Conservation (phyloP, 2,329 filamentous ascomycete genomes). For the Alternaria dauci region DNA sequence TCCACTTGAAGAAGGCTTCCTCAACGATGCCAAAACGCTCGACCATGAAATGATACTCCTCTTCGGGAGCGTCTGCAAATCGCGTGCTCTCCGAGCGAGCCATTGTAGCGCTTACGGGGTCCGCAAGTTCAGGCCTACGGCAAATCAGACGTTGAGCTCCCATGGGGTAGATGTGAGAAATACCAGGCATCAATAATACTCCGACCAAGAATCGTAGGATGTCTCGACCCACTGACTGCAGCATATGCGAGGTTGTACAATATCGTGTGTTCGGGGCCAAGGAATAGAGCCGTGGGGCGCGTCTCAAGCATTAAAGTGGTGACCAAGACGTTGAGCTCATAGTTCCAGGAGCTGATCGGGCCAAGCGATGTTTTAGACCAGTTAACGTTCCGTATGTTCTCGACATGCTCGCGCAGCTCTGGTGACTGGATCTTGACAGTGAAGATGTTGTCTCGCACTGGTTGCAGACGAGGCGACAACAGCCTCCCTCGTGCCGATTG, state of each 20-base stretch:
- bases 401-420: constrained; percentile 17
- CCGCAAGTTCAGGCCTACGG: constrained; percentile 15
- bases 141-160: not conserved
- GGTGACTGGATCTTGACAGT: constrained; percentile 20
- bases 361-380: constrained; percentile 22
- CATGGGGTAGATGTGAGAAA: not conserved
- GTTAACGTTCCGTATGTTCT: constrained; percentile 16
- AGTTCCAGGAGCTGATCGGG: constrained; percentile 20
- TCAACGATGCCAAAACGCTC: constrained; percentile 23
- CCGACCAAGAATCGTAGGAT: constrained; percentile 20
- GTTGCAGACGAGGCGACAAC: not conserved
- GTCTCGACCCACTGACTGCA: constrained; percentile 13
- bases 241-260: constrained; percentile 27
- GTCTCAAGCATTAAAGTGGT: constrained; percentile 25
- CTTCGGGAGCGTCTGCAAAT: constrained; percentile 21
- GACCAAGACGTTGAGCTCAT: constrained; percentile 17
- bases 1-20: constrained; percentile 24
- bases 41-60: constrained; percentile 25
- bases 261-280: constrained; percentile 22
- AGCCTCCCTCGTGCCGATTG: not conserved
- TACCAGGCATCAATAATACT: constrained; percentile 23
- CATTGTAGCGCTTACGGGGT: constrained; percentile 14
- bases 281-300: constrained; percentile 22
- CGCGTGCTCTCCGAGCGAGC: constrained; percentile 12
- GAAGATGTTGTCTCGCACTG: constrained; percentile 18